Evolutionary conservation across 371 early-diverging fungal species (phyloP).

Genomic region (Coemansia sp.): DNA sequence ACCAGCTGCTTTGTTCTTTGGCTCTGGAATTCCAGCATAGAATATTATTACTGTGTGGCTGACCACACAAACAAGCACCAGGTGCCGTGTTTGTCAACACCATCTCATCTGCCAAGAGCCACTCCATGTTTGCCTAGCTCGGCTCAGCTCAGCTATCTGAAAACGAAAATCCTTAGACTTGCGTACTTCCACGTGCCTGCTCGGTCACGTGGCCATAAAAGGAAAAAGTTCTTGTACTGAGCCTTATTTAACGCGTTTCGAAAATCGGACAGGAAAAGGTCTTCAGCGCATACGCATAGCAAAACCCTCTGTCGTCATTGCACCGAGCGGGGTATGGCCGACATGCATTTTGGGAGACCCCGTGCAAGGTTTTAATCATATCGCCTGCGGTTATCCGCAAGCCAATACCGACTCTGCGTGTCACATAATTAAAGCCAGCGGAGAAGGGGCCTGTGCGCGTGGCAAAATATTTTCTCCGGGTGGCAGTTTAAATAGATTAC

Average conservation of each 20-base stretch:
- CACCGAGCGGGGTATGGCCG: no score
- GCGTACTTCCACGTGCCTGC: neutral
- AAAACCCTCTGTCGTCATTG: no score
- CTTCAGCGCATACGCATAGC: no score
- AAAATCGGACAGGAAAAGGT: no score
- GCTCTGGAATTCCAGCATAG: constrained; percentile 7
- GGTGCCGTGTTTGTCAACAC: neutral
- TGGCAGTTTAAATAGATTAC: neutral
- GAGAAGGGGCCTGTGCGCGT: neutral
- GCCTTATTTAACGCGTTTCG: no score
- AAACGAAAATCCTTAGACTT: neutral
- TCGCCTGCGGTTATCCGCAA: constrained; percentile 2
- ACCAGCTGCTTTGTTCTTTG: constrained; percentile 4
- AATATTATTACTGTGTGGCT: constrained; percentile 15
- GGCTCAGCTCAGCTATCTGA: neutral
- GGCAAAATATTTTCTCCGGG: neutral
- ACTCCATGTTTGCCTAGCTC: neutral
- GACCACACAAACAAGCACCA: constrained; percentile 1
- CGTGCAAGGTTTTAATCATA: neutral
- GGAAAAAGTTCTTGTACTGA: neutral
- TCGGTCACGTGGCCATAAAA: neutral
- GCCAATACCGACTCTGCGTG: neutral
- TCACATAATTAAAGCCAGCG: neutral
- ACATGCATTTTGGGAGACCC: neutral
- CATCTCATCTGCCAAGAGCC: neutral